Base-by-base conservation (phyloP, 768 basidiomycete genomes). In the Naganishia vaughanmartiniae region DNA sequence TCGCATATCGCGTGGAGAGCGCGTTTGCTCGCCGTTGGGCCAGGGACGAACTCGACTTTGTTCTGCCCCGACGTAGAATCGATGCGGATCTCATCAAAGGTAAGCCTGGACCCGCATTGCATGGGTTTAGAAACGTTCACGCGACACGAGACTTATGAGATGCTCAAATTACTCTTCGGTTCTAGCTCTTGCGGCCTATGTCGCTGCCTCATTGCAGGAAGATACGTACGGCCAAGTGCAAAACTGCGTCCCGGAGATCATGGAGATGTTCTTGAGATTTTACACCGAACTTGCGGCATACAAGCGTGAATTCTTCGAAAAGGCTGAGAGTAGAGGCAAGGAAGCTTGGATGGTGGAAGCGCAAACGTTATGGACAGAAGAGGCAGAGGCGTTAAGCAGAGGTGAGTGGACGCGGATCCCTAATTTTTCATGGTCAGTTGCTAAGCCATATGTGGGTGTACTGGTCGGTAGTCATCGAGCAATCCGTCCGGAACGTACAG, bases 211-310 rank as follows among this genome's bases (percentile, higher is more conserved):
- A 0, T 69, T 74, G 24, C 71, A 73, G 14, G 80, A 81, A 57
- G 80, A 81, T 54, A 76, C 75, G 21, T 81, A 79, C 58, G 80
- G 80, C 31, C 74, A 79, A 53, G 76, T 79, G 1, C 80, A 81
- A 54, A 76, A 77, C 17, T 67, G 75, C 58, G 58, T 79, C 0
- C 78, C 80, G 4, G 70, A 75, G 0, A 75, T 76, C 17, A 60
- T 81, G 19, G 77, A 79, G 57, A 73, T 76, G 11, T 75, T 81
- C 21, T 69, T 77, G 21, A 68, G 73, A 26, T 72, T 74, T 45
- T 72, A 77, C 57, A 67, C 72, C 39, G 70, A 74, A 4, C 58
- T 79, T n/a, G 10, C 73, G 11, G 45, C 60, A 4, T 67, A 75
- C 48, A 66, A 75, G 46, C 69, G 45, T 2, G 75, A 77, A 58